These are phyloP conservation scores for Podila epicladia DNA, from an alignment of 192 early-diverging fungal genomes.

Conservation along the genomic window DNA sequence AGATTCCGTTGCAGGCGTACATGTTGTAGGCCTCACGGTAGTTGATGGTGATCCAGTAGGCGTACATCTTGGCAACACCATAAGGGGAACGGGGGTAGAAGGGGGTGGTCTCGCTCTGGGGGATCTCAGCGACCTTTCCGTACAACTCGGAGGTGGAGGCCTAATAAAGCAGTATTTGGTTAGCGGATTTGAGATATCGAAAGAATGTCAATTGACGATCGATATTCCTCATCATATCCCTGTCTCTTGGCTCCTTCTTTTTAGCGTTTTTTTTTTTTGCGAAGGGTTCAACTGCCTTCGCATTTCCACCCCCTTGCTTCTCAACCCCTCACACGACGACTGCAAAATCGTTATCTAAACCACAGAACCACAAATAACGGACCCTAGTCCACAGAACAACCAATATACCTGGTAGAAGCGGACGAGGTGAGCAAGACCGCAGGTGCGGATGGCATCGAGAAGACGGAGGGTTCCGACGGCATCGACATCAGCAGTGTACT, in stretches of 20 bases:
- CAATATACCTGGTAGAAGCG: conserved; percentile 65
- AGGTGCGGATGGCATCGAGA: conserved; percentile 81
- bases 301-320: no score
- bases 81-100: conserved; percentile 82
- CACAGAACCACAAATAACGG: no score
- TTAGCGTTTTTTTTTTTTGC: background rate
- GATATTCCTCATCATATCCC: background rate
- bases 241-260: background rate
- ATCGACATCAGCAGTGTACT: conserved; percentile 84
- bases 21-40: conserved; percentile 78
- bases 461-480: conserved; percentile 81
- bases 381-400: no score
- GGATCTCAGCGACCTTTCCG: conserved; percentile 77
- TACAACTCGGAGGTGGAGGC: conserved; percentile 79
- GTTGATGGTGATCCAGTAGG: conserved; percentile 79
- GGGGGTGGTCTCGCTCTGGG: conserved; percentile 77
- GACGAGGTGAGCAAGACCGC: conserved; percentile 69
- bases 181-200: background rate
- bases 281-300: no score
- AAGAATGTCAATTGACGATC: background rate
- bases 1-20: conserved; percentile 79
- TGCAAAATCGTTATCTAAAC: background rate
- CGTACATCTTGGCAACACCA: conserved; percentile 80
- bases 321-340: no score
- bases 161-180: conserved; percentile 46